phyloP scores from a whole-genome alignment of 306 rosid species.

The Fragaria nilgerrensis region DNA sequence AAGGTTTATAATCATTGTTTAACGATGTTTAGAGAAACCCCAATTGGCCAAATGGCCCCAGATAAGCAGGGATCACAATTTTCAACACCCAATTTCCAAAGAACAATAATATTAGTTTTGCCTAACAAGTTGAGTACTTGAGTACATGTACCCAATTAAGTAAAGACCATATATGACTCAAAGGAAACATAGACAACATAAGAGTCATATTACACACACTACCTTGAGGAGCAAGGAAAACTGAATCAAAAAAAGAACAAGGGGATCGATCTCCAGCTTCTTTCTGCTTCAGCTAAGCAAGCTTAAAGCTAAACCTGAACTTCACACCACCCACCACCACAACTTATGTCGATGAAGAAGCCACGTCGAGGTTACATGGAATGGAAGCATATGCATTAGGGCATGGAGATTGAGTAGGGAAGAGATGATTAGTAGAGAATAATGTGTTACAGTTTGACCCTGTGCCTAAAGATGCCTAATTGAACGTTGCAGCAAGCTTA shows the following conservation, averaged over 20 bases:
- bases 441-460: constrained; percentile 37
- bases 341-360: constrained; percentile 18
- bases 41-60: background rate
- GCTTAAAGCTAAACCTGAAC: constrained; percentile 23
- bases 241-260: constrained; percentile 18
- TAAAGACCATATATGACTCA: constrained; percentile 3
- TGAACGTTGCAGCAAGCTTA: constrained; percentile 38
- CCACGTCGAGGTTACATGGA: constrained; percentile 27
- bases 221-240: constrained; percentile 40
- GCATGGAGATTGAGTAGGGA: constrained; percentile 21
- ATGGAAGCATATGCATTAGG: constrained; percentile 15
- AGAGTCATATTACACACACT: constrained; percentile 8
- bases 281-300: constrained; percentile 67
- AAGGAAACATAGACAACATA: constrained; percentile 14
- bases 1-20: background rate
- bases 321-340: constrained; percentile 33
- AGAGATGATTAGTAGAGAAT: constrained; percentile 13
- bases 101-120: background rate
- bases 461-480: constrained; percentile 41
- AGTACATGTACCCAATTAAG: background rate
- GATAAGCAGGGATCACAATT: constrained; percentile 7
- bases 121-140: background rate
- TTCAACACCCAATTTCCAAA: constrained; percentile 29
- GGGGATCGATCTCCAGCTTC: constrained; percentile 19
- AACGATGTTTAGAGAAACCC: background rate